Evolutionary conservation across 2,329 filamentous ascomycete species (phyloP).

Genomic region (Pyrenochaeta sp.): DNA sequence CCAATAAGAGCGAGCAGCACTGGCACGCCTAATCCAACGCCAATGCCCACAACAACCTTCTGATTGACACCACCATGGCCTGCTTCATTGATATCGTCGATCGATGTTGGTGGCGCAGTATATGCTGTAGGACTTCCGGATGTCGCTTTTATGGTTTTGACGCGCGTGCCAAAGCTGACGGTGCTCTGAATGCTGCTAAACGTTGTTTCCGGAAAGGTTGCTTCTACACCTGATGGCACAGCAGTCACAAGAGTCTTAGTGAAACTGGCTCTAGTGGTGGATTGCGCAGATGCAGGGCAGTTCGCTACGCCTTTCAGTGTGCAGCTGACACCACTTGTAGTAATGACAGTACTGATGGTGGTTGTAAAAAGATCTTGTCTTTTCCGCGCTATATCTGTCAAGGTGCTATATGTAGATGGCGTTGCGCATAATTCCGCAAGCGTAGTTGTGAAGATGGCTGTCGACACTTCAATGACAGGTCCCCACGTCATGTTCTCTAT

Average conservation of each 20-base stretch:
- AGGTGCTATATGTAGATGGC: constrained; percentile 1
- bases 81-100: constrained; percentile 21
- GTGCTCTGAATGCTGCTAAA: constrained; percentile 42
- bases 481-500: constrained; percentile 57
- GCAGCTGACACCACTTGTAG: constrained; percentile 58
- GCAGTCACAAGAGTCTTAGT: constrained; percentile 54
- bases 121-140: constrained; percentile 53
- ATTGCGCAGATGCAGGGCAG: constrained; percentile 62
- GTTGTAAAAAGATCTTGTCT: constrained; percentile 49
- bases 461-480: constrained; percentile 55
- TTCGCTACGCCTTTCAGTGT: constrained; percentile 53
- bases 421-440: constrained; percentile 56
- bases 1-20: constrained; percentile 40
- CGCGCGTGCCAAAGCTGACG: constrained; percentile 55
- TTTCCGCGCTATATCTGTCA: constrained; percentile 10
- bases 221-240: constrained; percentile 35
- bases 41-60: constrained; percentile 59
- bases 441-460: constrained; percentile 64
- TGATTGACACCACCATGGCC: constrained; percentile 51
- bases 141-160: constrained; percentile 48
- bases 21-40: constrained; percentile 57
- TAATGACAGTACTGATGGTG: constrained; percentile 53
- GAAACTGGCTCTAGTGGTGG: constrained; percentile 48
- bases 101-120: background rate
- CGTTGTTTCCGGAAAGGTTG: constrained; percentile 54